Conservation (phyloP, 768 basidiomycete species). For the Gautieria morchelliformis region DNA sequence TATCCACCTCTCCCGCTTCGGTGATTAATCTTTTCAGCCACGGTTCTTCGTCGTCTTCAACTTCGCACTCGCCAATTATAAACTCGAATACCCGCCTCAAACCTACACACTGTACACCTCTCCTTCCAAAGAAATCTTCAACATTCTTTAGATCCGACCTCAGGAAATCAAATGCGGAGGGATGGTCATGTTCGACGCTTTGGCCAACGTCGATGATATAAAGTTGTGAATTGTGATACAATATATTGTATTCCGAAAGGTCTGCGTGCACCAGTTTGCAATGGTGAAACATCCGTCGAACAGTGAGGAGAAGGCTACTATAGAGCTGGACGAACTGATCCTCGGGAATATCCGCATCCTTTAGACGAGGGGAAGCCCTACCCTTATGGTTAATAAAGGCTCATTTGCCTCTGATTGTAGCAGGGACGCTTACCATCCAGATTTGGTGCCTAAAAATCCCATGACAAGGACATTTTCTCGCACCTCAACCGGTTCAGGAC, state of each 20-base stretch:
- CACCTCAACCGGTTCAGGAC: constrained; percentile 87
- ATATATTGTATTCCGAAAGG: constrained; percentile 95
- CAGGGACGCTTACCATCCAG: constrained; percentile 59
- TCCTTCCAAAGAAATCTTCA: constrained; percentile 81
- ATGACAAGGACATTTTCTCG: constrained; percentile 96
- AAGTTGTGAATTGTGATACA: constrained; percentile 73
- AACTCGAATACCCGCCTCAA: constrained; percentile 83
- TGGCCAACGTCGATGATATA: constrained; percentile 98
- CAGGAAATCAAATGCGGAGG: constrained; percentile 91
- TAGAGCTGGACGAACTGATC: constrained; percentile 56
- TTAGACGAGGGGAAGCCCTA: constrained; percentile 65
- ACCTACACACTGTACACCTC: constrained; percentile 70
- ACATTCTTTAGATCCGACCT: constrained; percentile 86
- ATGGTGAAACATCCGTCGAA: constrained; percentile 77
- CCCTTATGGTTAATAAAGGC: neutral
- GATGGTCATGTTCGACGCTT: constrained; percentile 97
- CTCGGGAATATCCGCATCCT: constrained; percentile 64
- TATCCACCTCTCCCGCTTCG: constrained; percentile 14
- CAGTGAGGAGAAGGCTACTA: constrained; percentile 63
- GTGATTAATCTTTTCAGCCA: constrained; percentile 36
- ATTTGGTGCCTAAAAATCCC: constrained; percentile 76
- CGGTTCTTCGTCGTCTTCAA: constrained; percentile 24
- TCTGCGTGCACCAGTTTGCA: constrained; percentile 97
- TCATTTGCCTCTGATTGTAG: neutral
- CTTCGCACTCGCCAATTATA: constrained; percentile 48